Conservation (phyloP, 163 green algal genomes). For the Chlorella variabilis region DNA sequence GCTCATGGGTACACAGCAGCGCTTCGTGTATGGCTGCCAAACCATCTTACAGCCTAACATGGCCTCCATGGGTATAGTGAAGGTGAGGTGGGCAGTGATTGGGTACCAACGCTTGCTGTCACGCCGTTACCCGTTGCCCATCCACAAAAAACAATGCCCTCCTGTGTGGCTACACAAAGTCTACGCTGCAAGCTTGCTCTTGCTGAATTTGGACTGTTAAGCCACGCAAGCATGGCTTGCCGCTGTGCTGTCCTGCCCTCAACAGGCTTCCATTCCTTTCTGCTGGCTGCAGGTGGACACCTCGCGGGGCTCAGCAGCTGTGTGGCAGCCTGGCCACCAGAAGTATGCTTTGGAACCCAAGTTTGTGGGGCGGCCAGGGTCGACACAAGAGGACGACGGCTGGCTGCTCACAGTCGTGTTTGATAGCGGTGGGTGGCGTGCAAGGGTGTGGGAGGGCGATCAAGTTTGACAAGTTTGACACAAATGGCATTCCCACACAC, state of each 20-base stretch:
- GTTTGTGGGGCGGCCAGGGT: slow-evolving; percentile 53
- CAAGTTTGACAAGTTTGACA: too few species aligned
- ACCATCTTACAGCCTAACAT: slow-evolving; percentile 6
- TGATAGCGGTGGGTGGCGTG: slow-evolving; percentile 18
- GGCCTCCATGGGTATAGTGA: slow-evolving; percentile 15
- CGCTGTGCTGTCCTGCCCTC: not conserved
- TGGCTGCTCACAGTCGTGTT: slow-evolving; percentile 52
- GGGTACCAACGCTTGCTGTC: too few species aligned
- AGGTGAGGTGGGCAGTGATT: too few species aligned
- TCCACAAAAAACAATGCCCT: too few species aligned
- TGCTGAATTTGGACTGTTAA: too few species aligned
- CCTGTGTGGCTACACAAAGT: too few species aligned
- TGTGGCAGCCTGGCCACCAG: slow-evolving; percentile 49
- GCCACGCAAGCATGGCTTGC: too few species aligned
- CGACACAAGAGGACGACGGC: slow-evolving; percentile 49
- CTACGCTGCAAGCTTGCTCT: too few species aligned
- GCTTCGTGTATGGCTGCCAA: slow-evolving; percentile 54
- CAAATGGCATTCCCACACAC: too few species aligned
- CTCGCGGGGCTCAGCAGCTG: slow-evolving; percentile 9
- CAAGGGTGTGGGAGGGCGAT: too few species aligned
- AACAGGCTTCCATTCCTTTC: too few species aligned
- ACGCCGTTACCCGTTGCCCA: too few species aligned
- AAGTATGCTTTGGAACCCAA: slow-evolving; percentile 61
- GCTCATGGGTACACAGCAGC: slow-evolving; percentile 18
- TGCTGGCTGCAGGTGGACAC: slow-evolving; percentile 41